A percentile compares a stretch with the other conserved stretches of the same genome.
Evolutionary conservation across 2,329 filamentous ascomycete genomes (phyloP).

Genomic region (Cucurbitaria berberidis): DNA sequence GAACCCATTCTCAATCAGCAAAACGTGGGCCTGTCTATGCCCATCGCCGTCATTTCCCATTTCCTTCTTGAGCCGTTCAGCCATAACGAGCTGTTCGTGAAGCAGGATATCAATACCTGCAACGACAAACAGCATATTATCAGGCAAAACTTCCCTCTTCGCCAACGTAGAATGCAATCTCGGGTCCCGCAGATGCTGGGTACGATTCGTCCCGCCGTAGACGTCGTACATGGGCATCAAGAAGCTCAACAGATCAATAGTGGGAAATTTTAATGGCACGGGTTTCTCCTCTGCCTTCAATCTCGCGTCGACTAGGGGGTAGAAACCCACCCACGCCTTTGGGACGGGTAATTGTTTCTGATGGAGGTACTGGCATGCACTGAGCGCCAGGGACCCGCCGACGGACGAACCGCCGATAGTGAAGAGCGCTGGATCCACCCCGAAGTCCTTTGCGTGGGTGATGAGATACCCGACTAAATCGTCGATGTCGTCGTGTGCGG

Average conservation of each 20-base stretch:
- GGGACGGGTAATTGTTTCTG: background rate
- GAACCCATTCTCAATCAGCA: conserved; percentile 34
- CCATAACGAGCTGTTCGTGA: conserved; percentile 51
- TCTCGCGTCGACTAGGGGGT: conserved; percentile 36
- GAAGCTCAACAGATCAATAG: conserved; percentile 48
- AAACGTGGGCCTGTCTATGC: conserved; percentile 28
- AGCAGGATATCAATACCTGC: conserved; percentile 52
- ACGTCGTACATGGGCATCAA: conserved; percentile 54
- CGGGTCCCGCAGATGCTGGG: conserved; percentile 37
- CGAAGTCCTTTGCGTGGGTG: conserved; percentile 46
- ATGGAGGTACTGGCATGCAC: conserved; percentile 10
- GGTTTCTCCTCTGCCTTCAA: conserved; percentile 52
- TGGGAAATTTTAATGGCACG: conserved; percentile 40
- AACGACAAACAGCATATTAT: conserved; percentile 51
- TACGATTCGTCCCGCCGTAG: conserved; percentile 47
- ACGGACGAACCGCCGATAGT: conserved; percentile 55
- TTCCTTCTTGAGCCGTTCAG: conserved; percentile 42
- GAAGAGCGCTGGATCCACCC: conserved; percentile 50
- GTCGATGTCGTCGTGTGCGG: conserved; percentile 53
- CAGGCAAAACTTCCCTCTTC: conserved; percentile 44
- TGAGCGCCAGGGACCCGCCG: conserved; percentile 55
- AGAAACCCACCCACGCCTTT: conserved; percentile 50
- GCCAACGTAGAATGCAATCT: conserved; percentile 50
- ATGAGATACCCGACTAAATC: conserved; percentile 52
- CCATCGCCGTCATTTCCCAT: conserved; percentile 28